Base-by-base conservation (phyloP, 2,329 filamentous ascomycete species). In the Cercospora janseana region DNA sequence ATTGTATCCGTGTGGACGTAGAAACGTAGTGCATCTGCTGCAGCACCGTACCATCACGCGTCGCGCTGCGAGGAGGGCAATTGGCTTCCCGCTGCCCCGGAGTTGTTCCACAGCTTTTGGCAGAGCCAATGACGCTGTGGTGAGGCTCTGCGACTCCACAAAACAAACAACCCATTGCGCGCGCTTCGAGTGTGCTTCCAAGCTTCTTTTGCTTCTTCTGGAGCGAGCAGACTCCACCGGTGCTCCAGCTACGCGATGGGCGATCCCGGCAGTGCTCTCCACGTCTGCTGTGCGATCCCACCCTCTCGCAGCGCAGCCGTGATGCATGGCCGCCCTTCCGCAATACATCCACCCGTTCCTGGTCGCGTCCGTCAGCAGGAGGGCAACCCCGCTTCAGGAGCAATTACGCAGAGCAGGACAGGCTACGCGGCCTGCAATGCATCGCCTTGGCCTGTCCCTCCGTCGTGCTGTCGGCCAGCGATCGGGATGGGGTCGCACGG, bases 321-420 rank as follows among this genome's bases (percentile, higher is more conserved):
- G 9, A n/a, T 37, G 20, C 16, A 16, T 15, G 23, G 20, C 35
- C 23, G n/a, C 35, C 18, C 44, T 58, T 56, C 56, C 56, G 56
- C 56, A 55, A 58, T 58, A 58, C 47, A 50, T 56, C 56, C 56
- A 46, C 35, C 12, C 35, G 38, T 41, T 32, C 21, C 18, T n/a
- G 21, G 18, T 27, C 41, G 45, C 45, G 34, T 47, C 29, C 18
- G 26, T 28, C 38, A 45, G 44, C 44, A 38, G 35, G 35, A 41
- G 23, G 34, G 34, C 28, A 51, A 38, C 44, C 44, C 44, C 44
- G 44, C 48, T 44, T 49, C 35, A 27, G 20, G 35, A 7, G 34
- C 37, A 31, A 32, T 32, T 46, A 31, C 34, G n/a, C 43, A 28
- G 43, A 46, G 20, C 29, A 35, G 43, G 29, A 21, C 43, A 34